These are phyloP conservation scores for Aspergillus pseudoviridinutans DNA, from an alignment of 2,329 filamentous ascomycete genomes.

Conservation along the genomic window DNA sequence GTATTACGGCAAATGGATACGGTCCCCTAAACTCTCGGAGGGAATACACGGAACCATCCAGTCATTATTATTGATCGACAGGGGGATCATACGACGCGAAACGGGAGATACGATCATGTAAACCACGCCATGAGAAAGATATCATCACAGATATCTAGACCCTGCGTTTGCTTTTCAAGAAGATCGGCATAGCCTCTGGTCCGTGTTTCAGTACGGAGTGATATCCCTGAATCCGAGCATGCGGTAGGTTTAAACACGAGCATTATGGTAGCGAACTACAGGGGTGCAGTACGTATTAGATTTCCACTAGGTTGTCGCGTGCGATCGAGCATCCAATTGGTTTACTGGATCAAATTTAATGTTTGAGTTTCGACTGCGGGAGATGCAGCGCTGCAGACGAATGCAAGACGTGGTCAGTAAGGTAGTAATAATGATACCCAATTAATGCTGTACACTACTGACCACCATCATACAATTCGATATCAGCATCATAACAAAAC, in stretches of 20 bases:
- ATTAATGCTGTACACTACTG: neutral
- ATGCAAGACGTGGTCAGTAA: neutral
- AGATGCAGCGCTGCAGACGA: neutral
- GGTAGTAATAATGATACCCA: neutral
- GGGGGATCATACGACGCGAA: neutral
- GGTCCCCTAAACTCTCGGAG: too few relatives aligned
- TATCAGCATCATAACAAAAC: neutral
- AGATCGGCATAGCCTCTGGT: conserved; percentile 16
- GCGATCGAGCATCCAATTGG: neutral
- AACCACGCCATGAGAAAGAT: too few relatives aligned
- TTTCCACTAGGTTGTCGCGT: neutral
- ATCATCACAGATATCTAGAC: too few relatives aligned
- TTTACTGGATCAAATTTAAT: neutral
- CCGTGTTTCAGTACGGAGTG: conserved; percentile 14
- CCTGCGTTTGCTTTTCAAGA: neutral
- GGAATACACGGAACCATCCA: neutral
- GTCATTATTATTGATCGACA: neutral
- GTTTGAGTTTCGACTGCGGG: neutral
- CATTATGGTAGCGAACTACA: neutral
- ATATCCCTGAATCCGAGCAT: neutral
- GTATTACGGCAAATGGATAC: too few relatives aligned
- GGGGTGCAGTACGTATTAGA: neutral
- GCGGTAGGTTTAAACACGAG: neutral
- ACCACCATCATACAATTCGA: too few relatives aligned
- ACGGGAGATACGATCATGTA: neutral